A percentile compares a stretch with the other conserved stretches of the same genome.
These are phyloP conservation scores for Celoporthe dispersa DNA, from an alignment of 2,329 filamentous ascomycete genomes.

Conservation along the genomic window DNA sequence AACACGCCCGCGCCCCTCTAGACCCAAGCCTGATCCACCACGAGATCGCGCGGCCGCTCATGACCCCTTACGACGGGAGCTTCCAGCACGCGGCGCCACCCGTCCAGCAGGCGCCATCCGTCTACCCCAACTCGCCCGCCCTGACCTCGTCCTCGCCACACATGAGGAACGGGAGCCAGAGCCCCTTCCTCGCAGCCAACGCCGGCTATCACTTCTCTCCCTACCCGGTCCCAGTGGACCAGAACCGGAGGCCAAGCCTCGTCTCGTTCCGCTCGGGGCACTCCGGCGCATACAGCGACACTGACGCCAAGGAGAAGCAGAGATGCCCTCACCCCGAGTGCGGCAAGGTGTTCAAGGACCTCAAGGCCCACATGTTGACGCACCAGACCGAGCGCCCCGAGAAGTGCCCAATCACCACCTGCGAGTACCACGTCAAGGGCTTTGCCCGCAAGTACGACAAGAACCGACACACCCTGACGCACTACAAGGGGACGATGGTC, in stretches of 20 bases:
- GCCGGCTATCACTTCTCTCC: conserved; percentile 55
- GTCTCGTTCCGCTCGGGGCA: conserved; percentile 71
- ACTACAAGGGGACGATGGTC: conserved; percentile 97
- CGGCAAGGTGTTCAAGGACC: conserved; percentile 84
- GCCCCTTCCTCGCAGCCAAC: conserved; percentile 60
- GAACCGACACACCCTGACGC: conserved; percentile 90
- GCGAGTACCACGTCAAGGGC: conserved; percentile 90
- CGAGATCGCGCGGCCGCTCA: conserved; percentile 54
- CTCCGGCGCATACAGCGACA: conserved; percentile 62
- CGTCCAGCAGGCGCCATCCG: conserved; percentile 16
- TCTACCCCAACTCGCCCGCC: conserved; percentile 66
- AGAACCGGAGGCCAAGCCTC: conserved; percentile 66
- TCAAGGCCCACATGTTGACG: conserved; percentile 93
- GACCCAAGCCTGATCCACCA: conserved; percentile 63
- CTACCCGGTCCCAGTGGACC: conserved; percentile 52
- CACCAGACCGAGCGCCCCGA: conserved; percentile 90
- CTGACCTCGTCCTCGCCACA: conserved; percentile 57
- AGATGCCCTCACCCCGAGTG: conserved; percentile 84
- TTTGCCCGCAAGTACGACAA: conserved; percentile 97
- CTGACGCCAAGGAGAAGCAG: conserved; percentile 69
- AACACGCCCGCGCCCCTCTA: conserved; percentile 41
- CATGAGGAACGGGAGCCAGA: conserved; percentile 61
- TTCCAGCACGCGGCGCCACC: conserved; percentile 52
- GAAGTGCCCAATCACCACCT: conserved; percentile 90
- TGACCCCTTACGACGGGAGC: conserved; percentile 55